Base-by-base conservation (phyloP, 306 rosid species). In the Vicia sativa region DNA sequence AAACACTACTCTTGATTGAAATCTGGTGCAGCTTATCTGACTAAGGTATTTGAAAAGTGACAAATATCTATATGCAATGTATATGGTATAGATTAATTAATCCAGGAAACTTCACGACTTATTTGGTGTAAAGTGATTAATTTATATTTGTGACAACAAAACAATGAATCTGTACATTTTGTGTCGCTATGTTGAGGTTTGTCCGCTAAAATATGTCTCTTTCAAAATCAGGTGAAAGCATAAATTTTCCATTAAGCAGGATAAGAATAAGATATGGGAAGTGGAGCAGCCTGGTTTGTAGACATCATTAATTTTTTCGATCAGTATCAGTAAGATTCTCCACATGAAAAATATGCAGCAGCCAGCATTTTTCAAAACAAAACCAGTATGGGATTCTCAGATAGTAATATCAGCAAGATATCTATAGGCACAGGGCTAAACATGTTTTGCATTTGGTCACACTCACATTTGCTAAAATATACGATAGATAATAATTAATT, bases 301-400 rank as follows among this genome's bases (percentile, higher is more conserved):
- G 29, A 13, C 58, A 46, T 23, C 44, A 57, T 35, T 46, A 35
- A 25, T 9, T 38, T 44, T 2, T 25, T 29, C 11, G 16, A 10
- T 19, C 53, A 55, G 58, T 7, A 6, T n/a, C 38, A 62, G 43
- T 9, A 28, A 58, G 62, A 76, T 52, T 39, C 56, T 65, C 72
- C 79, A 77, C 49, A 82, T 81, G 83, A 60, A 23, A n/a, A n/a
- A 83, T 65, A 71, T 68, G 78, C 66, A n/a, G 31, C 50, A 18
- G 56, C 56, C 56, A 49, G 28, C 28, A 9, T 9, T 25, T 11
- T 18, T 16, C 56, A 49, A 49, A 15, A 49, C 56, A 49, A 49
- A 49, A 49, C 1, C 52, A 14, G 52, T 3, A 45, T 2, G 21
- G 16, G 18, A 45, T 15, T 45, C 52, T 45, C 52, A 45, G 7